A percentile compares a stretch with the other conserved stretches of the same genome.
Conservation (phyloP, 805 yeast genomes). For the Saturnispora quitensis region DNA sequence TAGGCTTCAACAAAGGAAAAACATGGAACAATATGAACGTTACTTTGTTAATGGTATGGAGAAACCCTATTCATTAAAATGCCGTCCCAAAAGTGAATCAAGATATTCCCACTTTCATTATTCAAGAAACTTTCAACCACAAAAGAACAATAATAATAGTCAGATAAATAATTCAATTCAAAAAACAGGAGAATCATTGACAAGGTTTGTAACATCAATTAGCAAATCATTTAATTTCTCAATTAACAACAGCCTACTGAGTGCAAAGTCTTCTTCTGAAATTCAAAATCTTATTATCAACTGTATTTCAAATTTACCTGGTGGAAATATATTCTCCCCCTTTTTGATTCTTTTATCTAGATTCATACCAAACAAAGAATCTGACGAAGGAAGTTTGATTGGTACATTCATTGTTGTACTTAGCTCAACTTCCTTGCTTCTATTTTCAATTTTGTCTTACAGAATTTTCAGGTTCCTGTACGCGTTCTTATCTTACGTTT, state of each 20-base stretch:
- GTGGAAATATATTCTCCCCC: constrained; percentile 4
- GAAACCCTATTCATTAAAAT: background rate
- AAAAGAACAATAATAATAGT: background rate
- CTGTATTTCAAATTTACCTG: constrained; percentile 7
- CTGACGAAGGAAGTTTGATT: constrained; percentile 6
- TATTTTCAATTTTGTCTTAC: background rate
- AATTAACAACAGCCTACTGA: background rate
- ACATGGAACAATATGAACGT: constrained; percentile 10
- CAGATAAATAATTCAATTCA: background rate
- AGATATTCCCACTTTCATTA: background rate
- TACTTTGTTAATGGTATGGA: constrained; percentile 12
- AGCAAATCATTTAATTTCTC: background rate
- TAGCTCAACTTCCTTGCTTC: background rate
- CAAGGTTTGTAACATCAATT: background rate
- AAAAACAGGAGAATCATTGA: background rate
- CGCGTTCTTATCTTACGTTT: background rate
- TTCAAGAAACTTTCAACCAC: background rate
- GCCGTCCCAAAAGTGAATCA: background rate
- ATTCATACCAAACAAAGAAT: constrained; percentile 5
- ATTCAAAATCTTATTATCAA: constrained; percentile 5
- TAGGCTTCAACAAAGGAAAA: background rate
- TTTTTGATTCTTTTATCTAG: constrained; percentile 3
- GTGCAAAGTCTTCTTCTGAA: constrained; percentile 4
- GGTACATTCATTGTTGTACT: constrained; percentile 5
- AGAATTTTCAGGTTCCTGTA: background rate